Base-by-base conservation (phyloP, 148 eudicot genomes). In the Rhododendron vialii region DNA sequence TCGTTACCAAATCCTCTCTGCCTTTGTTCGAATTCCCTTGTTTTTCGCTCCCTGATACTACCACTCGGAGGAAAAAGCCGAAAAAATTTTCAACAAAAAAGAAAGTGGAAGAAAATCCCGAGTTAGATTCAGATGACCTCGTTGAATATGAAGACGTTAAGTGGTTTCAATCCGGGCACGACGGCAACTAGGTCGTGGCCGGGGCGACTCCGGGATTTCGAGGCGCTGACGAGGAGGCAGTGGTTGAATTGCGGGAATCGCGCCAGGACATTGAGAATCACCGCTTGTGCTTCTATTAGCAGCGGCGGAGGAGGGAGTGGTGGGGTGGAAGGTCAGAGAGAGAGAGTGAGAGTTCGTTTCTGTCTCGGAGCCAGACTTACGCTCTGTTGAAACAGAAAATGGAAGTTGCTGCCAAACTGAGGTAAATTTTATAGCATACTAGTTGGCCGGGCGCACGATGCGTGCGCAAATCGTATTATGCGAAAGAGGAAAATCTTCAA, bases 391-490 rank as follows among this genome's bases (percentile, higher is more conserved):
- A 95, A 88, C 99, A 94, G 83, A 93, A 94, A 86, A 88, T 97
- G 99, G 98, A 95, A 88, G 95, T 97, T 12, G 99, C 99, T 53
- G 94, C 98, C 5, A 94, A 97, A 91, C 98, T 47, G 99, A 97
- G 98, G 99, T 95, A 65, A 59, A 36, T 3, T 11, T 38, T 50
- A 15, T 59, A 20, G 14, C 14, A 1, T 48, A 5, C 45, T 41
- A 41, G 7, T 41, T 41, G 45, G 1, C 45, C 1, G 45, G 45
- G 45, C 45, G 45, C 67, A 3, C 74, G 3, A 50, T 53, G 17
- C 57, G 18, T 53, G 57, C 15, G 57, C 20, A 53, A 53, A 14
- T 53, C 15, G 57, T 53, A 17, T 55, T 55, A 17, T 18, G 61
- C 22, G 4, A 4, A 15, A 55, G 22, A 17, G 22, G 59, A 4